Base-by-base conservation (phyloP, 2,329 filamentous ascomycete species). In the Madurella mycetomatis region DNA sequence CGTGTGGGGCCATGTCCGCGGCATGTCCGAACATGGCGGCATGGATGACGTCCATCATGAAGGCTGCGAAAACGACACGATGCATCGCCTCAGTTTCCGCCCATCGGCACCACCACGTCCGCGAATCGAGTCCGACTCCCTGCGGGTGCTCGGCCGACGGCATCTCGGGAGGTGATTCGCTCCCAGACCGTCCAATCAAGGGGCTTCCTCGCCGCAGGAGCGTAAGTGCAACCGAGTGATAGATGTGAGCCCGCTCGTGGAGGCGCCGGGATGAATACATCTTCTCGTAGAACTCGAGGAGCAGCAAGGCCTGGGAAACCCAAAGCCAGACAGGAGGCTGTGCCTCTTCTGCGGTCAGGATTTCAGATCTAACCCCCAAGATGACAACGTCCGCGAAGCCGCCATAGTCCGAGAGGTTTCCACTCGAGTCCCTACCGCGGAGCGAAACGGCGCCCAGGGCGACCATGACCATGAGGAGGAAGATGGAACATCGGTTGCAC, bases 21-120 rank as follows among this genome's bases (percentile, higher is more conserved):
- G 86, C 85, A 67, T 96, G 91, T 0, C 91, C 91, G 65, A 96
- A 96, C 84, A 96, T 94, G 18, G 88, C 91, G 1, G 90, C 90
- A 67, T 96, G 91, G 1, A 89, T 86, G 7, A 90, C 88, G 66
- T 96, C 91, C 65, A 95, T 83, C 65, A 95, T 87, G 67, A 96
- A 96, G 0, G 91, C 90, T 0, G 85, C 90, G 71, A 94, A 96
- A 0, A 92, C 90, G 1, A 90, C 90, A 50, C 91, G 80, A 56
- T 90, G 83, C 60, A 92, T 95, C 0, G 91, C 88, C 68, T 96
- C 91, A 0, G 88, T 89, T 30, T 88, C 88, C 50, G 94, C 91
- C 91, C 91, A 96, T 55, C 88, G 82, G 58, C 85, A 83, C 91
- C 91, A 96, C 76, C 86, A 91, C 1, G 70, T 70, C 30, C 69